Evolutionary conservation across 306 rosid genomes (phyloP).

Genomic region (Carpinus viminea): DNA sequence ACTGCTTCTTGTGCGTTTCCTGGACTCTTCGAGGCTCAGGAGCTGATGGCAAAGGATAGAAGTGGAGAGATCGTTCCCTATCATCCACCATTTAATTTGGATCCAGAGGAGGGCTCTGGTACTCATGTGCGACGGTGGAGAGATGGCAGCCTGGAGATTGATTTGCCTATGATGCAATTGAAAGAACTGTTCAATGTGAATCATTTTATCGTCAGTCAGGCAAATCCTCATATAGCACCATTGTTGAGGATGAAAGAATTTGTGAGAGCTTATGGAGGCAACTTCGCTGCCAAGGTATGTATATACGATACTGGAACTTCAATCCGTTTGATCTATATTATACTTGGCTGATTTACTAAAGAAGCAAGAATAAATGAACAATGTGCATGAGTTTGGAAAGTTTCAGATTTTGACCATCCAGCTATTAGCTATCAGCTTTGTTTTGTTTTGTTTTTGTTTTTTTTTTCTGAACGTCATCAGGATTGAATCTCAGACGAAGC

Average conservation of each 20-base stretch:
- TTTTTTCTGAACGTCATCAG: not conserved
- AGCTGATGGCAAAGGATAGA: slow-evolving; percentile 97
- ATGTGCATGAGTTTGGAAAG: not conserved
- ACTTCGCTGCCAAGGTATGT: slow-evolving; percentile 92
- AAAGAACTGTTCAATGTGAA: slow-evolving; percentile 95
- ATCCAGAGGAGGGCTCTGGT: slow-evolving; percentile 73
- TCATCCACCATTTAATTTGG: slow-evolving; percentile 93
- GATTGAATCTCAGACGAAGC: not conserved
- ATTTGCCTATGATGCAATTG: slow-evolving; percentile 94
- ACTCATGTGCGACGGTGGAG: slow-evolving; percentile 84
- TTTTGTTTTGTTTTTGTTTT: not conserved
- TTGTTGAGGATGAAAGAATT: slow-evolving; percentile 80
- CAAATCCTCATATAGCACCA: slow-evolving; percentile 95
- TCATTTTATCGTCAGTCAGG: slow-evolving; percentile 95
- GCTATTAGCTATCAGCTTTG: not conserved
- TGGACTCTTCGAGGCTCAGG: slow-evolving; percentile 98
- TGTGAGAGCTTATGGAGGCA: slow-evolving; percentile 83
- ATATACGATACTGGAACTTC: slow-evolving; percentile 23
- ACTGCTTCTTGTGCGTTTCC: slow-evolving; percentile 99
- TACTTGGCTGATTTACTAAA: not conserved
- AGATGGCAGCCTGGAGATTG: slow-evolving; percentile 98
- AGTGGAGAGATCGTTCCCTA: slow-evolving; percentile 94
- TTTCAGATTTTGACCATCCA: not conserved
- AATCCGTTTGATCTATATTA: not conserved
- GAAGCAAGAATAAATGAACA: not conserved